Percentiles rank a stretch among this genome's conserved stretches.
Conservation (phyloP, 805 yeast species). For the Candida fluviatilis region DNA sequence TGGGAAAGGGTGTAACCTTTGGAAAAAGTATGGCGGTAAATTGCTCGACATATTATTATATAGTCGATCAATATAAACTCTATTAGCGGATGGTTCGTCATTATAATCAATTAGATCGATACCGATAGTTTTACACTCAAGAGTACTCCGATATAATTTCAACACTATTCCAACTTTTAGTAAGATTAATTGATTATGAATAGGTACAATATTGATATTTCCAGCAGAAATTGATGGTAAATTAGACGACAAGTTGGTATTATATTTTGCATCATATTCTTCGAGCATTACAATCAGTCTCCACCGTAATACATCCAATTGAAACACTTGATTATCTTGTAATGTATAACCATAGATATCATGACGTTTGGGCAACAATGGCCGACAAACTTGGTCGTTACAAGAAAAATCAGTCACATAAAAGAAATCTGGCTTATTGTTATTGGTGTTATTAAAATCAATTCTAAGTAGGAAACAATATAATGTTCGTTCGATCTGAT, state of each 20-base stretch:
- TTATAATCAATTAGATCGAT: constrained; percentile 3
- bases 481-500: constrained; percentile 1
- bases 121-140: constrained; percentile 3
- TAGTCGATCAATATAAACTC: background rate
- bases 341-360: constrained; percentile 1
- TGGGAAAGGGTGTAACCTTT: background rate
- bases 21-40: constrained; percentile 1
- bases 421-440: constrained; percentile 4
- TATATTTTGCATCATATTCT: constrained; percentile 2
- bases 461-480: constrained; percentile 3
- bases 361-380: constrained; percentile 2
- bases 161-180: constrained; percentile 3
- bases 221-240: background rate
- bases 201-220: constrained; percentile 1
- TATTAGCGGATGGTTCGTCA: background rate
- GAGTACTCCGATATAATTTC: constrained; percentile 2
- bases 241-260: background rate
- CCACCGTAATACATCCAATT: constrained; percentile 4
- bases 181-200: constrained; percentile 4
- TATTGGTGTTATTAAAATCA: constrained; percentile 3
- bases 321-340: constrained; percentile 4
- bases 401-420: constrained; percentile 2
- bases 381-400: constrained; percentile 1
- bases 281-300: constrained; percentile 2
- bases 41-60: background rate